Conservation (phyloP, 2,329 filamentous ascomycete species). For the Cordyceps cicadae region DNA sequence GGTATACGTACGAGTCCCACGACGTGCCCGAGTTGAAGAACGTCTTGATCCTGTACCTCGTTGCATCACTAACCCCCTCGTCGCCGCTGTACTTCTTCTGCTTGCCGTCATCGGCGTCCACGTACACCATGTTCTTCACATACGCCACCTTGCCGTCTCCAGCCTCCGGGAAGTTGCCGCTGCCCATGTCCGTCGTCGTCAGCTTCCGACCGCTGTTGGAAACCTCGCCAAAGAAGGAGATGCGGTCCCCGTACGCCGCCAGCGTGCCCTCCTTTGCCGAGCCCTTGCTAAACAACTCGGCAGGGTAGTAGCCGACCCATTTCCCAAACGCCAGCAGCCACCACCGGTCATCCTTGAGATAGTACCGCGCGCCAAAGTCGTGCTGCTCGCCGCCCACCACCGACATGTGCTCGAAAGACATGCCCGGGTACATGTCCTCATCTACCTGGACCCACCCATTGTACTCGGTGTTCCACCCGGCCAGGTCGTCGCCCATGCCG, state of each 20-base stretch:
- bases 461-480: constrained; percentile 16
- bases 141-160: constrained; percentile 15
- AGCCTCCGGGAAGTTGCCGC: constrained; percentile 16
- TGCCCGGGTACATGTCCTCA: constrained; percentile 14
- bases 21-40: constrained; percentile 13
- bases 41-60: constrained; percentile 13
- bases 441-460: constrained; percentile 18
- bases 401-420: constrained; percentile 13
- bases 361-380: constrained; percentile 14
- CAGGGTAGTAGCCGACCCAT: constrained; percentile 18
- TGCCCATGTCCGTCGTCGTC: constrained; percentile 18
- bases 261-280: constrained; percentile 12
- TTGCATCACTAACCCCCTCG: constrained; percentile 13
- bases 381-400: constrained; percentile 13
- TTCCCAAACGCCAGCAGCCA: constrained; percentile 15
- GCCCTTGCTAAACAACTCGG: constrained; percentile 12
- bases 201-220: constrained; percentile 15
- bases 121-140: constrained; percentile 15
- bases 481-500: constrained; percentile 13
- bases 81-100: constrained; percentile 6
- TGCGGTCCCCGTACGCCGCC: constrained; percentile 8
- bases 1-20: constrained; percentile 16
- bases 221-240: constrained; percentile 17
- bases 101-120: constrained; percentile 5
- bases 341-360: constrained; percentile 15